Conservation (phyloP, 169 alveolate genomes). For the Cyclospora cayetanensis region DNA sequence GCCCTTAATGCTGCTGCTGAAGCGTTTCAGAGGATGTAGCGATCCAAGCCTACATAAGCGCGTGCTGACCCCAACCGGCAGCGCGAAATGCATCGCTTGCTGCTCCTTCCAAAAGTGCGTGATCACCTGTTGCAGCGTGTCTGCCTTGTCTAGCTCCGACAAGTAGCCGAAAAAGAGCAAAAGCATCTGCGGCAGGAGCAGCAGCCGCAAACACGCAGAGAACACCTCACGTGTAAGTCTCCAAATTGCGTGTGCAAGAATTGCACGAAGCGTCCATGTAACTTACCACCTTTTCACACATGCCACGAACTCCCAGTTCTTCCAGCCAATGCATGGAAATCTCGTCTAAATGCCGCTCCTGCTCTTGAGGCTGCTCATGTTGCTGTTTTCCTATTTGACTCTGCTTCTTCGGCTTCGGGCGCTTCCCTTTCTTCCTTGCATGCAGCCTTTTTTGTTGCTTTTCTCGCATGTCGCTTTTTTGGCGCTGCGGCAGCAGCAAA, state of each 20-base stretch:
- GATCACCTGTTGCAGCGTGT: background rate
- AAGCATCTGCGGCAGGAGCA: slow-evolving; percentile 20
- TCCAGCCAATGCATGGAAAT: background rate
- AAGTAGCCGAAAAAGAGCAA: background rate
- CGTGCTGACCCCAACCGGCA: background rate
- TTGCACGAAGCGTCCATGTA: background rate
- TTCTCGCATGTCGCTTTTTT: background rate
- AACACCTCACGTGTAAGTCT: background rate
- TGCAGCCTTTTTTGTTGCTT: background rate
- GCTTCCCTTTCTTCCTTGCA: background rate
- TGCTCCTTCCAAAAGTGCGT: background rate
- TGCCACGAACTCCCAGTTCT: background rate
- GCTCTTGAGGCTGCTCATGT: slow-evolving; percentile 28
- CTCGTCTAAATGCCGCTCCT: background rate
- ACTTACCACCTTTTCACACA: background rate
- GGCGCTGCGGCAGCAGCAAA: slow-evolving; percentile 21
- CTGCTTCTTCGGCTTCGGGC: background rate
- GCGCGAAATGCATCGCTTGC: too few relatives aligned
- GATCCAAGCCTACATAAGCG: background rate
- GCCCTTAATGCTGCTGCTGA: slow-evolving; percentile 5
- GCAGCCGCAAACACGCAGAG: background rate
- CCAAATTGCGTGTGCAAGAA: background rate
- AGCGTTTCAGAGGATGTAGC: background rate
- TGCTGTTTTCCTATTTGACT: background rate
- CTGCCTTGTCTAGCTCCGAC: background rate